A percentile compares a stretch with the other conserved stretches of the same genome.
phyloP scores from a whole-genome alignment of 2,329 filamentous ascomycete species.

The Chalaropsis ovoidea region DNA sequence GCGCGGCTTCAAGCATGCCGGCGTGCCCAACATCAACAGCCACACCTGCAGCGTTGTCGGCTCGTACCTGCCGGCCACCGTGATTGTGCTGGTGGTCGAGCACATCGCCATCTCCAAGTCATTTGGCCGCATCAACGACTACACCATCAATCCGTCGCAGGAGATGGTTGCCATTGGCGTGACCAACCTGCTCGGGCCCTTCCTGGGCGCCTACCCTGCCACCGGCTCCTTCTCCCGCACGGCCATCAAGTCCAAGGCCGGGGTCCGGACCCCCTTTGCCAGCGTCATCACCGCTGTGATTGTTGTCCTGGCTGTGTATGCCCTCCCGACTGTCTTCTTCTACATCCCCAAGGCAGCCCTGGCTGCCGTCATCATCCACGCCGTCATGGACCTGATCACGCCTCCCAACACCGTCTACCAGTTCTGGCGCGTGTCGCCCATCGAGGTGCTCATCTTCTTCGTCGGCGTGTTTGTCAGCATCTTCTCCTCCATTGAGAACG shows the following conservation, averaged over 20 bases:
- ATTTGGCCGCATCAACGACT: conserved; percentile 71
- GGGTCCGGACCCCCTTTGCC: conserved; percentile 75
- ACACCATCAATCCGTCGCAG: conserved; percentile 69
- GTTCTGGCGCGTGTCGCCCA: conserved; percentile 75
- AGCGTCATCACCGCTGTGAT: conserved; percentile 75
- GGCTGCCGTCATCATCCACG: conserved; percentile 80
- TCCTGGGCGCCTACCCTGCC: conserved; percentile 72
- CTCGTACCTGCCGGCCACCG: conserved; percentile 57
- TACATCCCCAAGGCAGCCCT: conserved; percentile 73
- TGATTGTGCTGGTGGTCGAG: conserved; percentile 71
- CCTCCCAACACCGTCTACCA: conserved; percentile 74
- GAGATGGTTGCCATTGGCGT: conserved; percentile 70
- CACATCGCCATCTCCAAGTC: conserved; percentile 78
- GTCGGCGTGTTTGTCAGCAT: conserved; percentile 73
- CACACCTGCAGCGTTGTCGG: conserved; percentile 53
- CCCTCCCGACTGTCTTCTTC: conserved; percentile 71
- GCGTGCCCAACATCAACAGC: conserved; percentile 51
- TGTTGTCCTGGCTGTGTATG: conserved; percentile 76
- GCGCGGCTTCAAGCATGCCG: conserved; percentile 64
- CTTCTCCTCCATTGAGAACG: conserved; percentile 72
- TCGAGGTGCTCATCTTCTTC: conserved; percentile 78
- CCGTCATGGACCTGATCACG: conserved; percentile 76
- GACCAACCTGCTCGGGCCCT: conserved; percentile 63
- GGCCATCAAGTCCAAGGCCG: conserved; percentile 89
- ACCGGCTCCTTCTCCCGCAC: conserved; percentile 87